Base-by-base conservation (phyloP, 495 filamentous ascomycete genomes). In the Alectoria sarmentosa region DNA sequence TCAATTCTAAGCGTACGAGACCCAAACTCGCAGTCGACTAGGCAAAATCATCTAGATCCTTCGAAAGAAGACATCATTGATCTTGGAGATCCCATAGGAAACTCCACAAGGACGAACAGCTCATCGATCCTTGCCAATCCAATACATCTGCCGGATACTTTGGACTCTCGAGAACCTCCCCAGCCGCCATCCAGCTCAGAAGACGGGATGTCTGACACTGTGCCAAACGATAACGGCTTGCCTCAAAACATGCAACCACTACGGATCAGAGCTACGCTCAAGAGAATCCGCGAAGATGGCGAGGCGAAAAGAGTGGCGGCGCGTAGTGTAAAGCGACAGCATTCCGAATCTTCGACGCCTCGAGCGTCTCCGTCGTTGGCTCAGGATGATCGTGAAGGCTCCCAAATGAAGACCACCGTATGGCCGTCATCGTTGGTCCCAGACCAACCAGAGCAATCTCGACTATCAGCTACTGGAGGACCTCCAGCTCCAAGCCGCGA, bases 211-310 rank as follows among this genome's bases (percentile, higher is more conserved):
- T 65, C 63, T 46, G 63, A 65, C 26, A 57, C 32, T 28, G 57
- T 63, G 38, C 41, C 57, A 19, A 52, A 48, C 30, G 46, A 46
- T 17, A 39, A 21, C 3, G 17, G 48, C 49, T 28, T 58, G 4
- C 57, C 49, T n/a, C 41, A 30, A 58, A 41, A 32, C 65, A 28
- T 54, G 19, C 65, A 62, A 38, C 49, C 60, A 32, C 10, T 62
- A 36, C 38, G 60, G 11, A 61, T 62, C 0, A 48, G 54, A 55
- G 65, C 61, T 26, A 66, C 61, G 38, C 55, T 66, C n/a, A 61
- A 57, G 28, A 66, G 62, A 21, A 66, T 66, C 19, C 60, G 65
- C 21, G 65, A 61, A 36, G 63, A 65, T 23, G 57, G 63, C 3
- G 63, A 56, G 38, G 63, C 63, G 19, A 65, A 65, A 23, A 65